These are phyloP conservation scores for Sporobolomyces pararoseus DNA, from an alignment of 768 basidiomycete species.

Conservation along the genomic window DNA sequence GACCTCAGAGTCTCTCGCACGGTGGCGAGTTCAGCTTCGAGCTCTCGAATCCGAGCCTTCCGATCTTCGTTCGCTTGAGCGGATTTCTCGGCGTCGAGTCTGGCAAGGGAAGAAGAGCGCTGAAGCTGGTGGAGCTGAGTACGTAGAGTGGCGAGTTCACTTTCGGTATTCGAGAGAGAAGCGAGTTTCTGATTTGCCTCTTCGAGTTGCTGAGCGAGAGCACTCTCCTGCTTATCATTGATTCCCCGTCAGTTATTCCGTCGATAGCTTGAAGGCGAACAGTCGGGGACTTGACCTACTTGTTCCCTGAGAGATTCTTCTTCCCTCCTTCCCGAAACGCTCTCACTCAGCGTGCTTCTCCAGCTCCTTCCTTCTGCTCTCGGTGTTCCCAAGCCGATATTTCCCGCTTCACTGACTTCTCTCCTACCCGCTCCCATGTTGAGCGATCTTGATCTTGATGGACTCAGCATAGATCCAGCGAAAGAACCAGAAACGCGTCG, in stretches of 20 bases:
- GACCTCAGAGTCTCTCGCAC: not conserved
- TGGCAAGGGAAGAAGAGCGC: not conserved
- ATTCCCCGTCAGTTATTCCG: too few species aligned
- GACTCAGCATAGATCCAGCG: conserved; percentile 24
- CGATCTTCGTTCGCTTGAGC: conserved; percentile 56
- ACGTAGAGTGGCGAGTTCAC: conserved; percentile 73
- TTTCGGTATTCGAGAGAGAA: conserved; percentile 60
- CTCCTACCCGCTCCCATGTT: not conserved
- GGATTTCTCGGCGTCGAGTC: conserved; percentile 18
- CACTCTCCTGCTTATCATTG: not conserved
- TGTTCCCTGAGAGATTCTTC: not conserved
- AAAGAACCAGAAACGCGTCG: conserved; percentile 14
- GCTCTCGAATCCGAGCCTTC: conserved; percentile 67
- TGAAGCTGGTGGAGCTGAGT: conserved; percentile 59
- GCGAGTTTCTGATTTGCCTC: conserved; percentile 1
- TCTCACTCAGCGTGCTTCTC: not conserved
- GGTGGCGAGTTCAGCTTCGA: conserved; percentile 57
- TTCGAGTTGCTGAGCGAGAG: conserved; percentile 20
- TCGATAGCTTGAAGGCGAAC: not conserved
- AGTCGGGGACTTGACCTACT: not conserved
- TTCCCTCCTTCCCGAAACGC: not conserved
- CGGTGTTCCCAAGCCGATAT: conserved; percentile 26
- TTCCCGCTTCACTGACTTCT: conserved; percentile 8
- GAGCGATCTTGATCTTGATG: conserved; percentile 14
- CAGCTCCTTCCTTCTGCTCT: not conserved